These are phyloP conservation scores for Aspergillus piperis DNA, from an alignment of 2,329 filamentous ascomycete genomes.

Conservation along the genomic window DNA sequence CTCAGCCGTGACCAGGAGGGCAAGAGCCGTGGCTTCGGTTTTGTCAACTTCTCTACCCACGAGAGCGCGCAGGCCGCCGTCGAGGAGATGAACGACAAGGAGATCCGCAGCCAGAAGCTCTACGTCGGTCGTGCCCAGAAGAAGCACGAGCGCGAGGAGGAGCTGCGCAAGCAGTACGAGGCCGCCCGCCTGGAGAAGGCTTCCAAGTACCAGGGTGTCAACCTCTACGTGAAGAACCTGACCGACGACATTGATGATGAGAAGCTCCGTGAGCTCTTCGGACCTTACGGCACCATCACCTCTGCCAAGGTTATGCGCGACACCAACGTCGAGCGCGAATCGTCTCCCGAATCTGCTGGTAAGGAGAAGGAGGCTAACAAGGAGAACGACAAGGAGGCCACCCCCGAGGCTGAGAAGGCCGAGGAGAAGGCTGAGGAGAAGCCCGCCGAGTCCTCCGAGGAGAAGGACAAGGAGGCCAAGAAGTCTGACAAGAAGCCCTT, in stretches of 20 bases:
- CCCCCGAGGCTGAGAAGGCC: constrained; percentile 49
- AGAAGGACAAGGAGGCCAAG: constrained; percentile 60
- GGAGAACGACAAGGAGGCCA: constrained; percentile 38
- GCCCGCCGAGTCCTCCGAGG: constrained; percentile 42
- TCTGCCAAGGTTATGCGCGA: constrained; percentile 99
- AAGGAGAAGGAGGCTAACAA: constrained; percentile 45
- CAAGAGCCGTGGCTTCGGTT: constrained; percentile 93
- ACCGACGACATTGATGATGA: constrained; percentile 97
- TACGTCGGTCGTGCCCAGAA: constrained; percentile 99
- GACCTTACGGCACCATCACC: constrained; percentile 89
- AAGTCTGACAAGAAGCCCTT: constrained; percentile 64
- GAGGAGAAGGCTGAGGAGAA: constrained; percentile 54
- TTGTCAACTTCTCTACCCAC: constrained; percentile 93
- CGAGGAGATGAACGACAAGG: constrained; percentile 85
- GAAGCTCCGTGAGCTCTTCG: constrained; percentile 92
- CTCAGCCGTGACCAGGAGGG: constrained; percentile 85
- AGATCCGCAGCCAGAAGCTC: constrained; percentile 91
- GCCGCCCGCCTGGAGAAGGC: constrained; percentile 96
- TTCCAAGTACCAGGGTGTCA: constrained; percentile 98
- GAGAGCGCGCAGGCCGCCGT: constrained; percentile 84
- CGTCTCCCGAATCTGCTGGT: constrained; percentile 49
- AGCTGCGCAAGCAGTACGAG: constrained; percentile 98
- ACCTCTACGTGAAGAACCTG: constrained; percentile 99
- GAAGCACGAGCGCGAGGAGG: constrained; percentile 99
- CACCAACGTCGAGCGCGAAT: constrained; percentile 49